phyloP scores from a whole-genome alignment of 768 basidiomycete genomes.

The Pisolithus sp. region DNA sequence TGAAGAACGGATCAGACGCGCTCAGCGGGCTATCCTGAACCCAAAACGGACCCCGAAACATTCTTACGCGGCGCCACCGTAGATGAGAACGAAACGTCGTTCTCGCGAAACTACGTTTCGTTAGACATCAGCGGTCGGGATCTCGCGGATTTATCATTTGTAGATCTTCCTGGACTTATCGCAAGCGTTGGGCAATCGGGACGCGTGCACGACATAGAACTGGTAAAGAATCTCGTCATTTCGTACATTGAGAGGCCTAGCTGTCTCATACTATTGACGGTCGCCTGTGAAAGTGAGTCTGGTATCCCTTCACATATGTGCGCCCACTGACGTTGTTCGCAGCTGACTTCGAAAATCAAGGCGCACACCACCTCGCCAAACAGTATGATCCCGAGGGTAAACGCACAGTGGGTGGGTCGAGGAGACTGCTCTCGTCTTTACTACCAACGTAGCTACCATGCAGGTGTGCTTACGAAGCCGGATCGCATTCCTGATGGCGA shows the following conservation, averaged over 20 bases:
- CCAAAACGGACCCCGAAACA: slow-evolving; percentile 28
- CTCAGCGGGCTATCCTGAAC: slow-evolving; percentile 53
- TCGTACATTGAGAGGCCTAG: slow-evolving; percentile 42
- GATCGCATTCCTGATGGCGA: slow-evolving; percentile 39
- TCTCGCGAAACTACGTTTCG: slow-evolving; percentile 38
- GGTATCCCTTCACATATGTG: slow-evolving; percentile 20
- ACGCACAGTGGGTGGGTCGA: slow-evolving; percentile 44
- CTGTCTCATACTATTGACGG: slow-evolving; percentile 46
- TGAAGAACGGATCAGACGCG: slow-evolving; percentile 50
- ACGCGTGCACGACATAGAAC: slow-evolving; percentile 33
- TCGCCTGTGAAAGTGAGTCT: slow-evolving; percentile 42
- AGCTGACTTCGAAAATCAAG: slow-evolving; percentile 60
- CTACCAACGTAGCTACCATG: not conserved
- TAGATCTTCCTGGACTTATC: slow-evolving; percentile 33
- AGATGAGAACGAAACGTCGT: slow-evolving; percentile 16
- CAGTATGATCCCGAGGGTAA: slow-evolving; percentile 40
- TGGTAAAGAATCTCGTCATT: slow-evolving; percentile 46
- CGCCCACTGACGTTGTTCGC: not conserved
- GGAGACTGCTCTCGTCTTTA: not conserved
- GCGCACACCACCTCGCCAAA: slow-evolving; percentile 42
- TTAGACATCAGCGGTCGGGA: slow-evolving; percentile 35
- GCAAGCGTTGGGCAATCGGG: slow-evolving; percentile 47
- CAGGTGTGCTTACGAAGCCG: slow-evolving; percentile 53
- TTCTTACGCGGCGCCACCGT: slow-evolving; percentile 13
- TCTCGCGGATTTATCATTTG: slow-evolving; percentile 33